Base-by-base conservation (phyloP, 306 rosid genomes). In the Malus sieversii region DNA sequence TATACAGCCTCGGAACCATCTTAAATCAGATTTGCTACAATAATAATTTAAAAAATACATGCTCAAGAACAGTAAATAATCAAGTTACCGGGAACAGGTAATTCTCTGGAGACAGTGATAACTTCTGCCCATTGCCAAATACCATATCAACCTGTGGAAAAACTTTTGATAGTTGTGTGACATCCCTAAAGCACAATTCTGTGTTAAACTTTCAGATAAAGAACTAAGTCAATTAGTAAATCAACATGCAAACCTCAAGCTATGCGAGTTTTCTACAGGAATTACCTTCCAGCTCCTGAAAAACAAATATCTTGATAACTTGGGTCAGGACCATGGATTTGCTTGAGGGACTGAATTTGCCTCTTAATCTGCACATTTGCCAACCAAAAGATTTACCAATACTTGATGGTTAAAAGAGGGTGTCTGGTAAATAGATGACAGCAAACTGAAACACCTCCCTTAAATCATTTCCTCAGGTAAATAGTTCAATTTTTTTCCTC, bases 211-310 rank as follows among this genome's bases (percentile, higher is more conserved):
- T 64, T 67, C 45, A 68, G 53, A 75, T 40, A 6, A 27, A 44
- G 13, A 23, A 40, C 8, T 8, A 44, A 48, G 40, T 19, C 23
- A 62, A 59, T 22, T 48, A 71, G 66, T 52, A 77, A 75, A 53
- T 33, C 75, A 61, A 67, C 12, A 57, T 23, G 57, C 23, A 32
- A 72, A 19, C 55, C 59, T 45, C 61, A 13, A 76, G 66, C 18
- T 42, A 58, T 75, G 10, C 10, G 13, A 14, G 30, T 58, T 52
- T 48, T 40, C 45, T 13, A n/a, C 52, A 69, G 74, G 66, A 71
- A 66, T 71, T 80, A 86, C 89, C 89, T 83, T 75, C 85, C 89
- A 71, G 89, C 85, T 30, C 87, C 89, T 44, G 87, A 77, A 65
- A 86, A 86, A 67, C 89, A 86, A 64, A 86, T 78, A 80, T 86